Base-by-base conservation (phyloP, 805 yeast genomes). In the Schizosaccharomyces japonicus region DNA sequence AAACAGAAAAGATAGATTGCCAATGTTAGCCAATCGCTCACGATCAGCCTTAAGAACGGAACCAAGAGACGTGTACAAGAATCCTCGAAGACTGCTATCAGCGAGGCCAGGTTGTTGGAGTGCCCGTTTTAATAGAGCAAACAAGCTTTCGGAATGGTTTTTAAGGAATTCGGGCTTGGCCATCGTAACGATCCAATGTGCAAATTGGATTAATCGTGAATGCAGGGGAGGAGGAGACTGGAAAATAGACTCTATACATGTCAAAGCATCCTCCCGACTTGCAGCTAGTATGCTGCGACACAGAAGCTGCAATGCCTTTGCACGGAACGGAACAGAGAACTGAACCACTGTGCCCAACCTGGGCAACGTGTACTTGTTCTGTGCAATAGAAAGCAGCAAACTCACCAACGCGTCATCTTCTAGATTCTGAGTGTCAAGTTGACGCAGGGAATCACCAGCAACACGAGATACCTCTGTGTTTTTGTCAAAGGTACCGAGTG, bases 101-200 rank as follows among this genome's bases (percentile, higher is more conserved):
- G n/a, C n/a, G n/a, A n/a, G n/a, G n/a, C n/a, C n/a, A n/a, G n/a
- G n/a, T n/a, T n/a, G n/a, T n/a, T n/a, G n/a, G n/a, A n/a, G n/a
- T n/a, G n/a, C n/a, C n/a, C n/a, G n/a, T n/a, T n/a, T n/a, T n/a
- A n/a, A n/a, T n/a, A n/a, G n/a, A n/a, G n/a, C n/a, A n/a, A n/a
- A n/a, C n/a, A n/a, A 19, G 42, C 42, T 36, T 21, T 36, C 13
- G 42, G 42, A n/a, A n/a, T n/a, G n/a, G n/a, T n/a, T n/a, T 36
- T 21, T 36, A 15, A 36, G 27, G 13, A 36, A 21, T 19, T 3
- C 13, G 17, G 42, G 42, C 17, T 36, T 27, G 13, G 42, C 42
- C 13, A 19, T 36, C 6, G 25, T 27, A n/a, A 21, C 17, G 17
- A 36, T 23, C 42, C 42, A 36, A 6, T 27, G 42, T 7, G 42